These are phyloP conservation scores for Neophaeococcomyces aloes DNA, from an alignment of 2,329 filamentous ascomycete species.

Conservation along the genomic window DNA sequence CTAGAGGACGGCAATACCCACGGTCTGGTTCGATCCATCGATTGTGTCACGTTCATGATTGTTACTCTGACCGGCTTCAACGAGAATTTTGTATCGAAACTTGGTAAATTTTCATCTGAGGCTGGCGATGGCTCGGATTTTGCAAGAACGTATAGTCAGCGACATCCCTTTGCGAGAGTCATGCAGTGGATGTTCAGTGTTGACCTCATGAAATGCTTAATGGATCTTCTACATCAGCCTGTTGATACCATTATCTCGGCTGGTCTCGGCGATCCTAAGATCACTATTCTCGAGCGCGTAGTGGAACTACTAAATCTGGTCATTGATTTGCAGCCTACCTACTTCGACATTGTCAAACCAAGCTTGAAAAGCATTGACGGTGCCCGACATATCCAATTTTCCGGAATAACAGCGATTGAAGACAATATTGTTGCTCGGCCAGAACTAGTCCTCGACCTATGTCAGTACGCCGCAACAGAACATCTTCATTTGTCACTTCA, in stretches of 20 bases:
- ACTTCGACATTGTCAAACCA: slow-evolving; percentile 76
- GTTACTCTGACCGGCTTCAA: slow-evolving; percentile 80
- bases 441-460: slow-evolving; percentile 67
- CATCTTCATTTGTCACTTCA: slow-evolving; percentile 70
- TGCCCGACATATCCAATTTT: slow-evolving; percentile 55
- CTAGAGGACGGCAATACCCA: slow-evolving; percentile 58
- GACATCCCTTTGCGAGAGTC: slow-evolving; percentile 85
- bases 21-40: slow-evolving; percentile 53
- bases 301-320: slow-evolving; percentile 75
- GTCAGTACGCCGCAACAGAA: slow-evolving; percentile 74
- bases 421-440: slow-evolving; percentile 79
- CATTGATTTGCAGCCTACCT: slow-evolving; percentile 80
- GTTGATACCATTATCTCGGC: slow-evolving; percentile 60
- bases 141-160: slow-evolving; percentile 66
- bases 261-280: slow-evolving; percentile 65
- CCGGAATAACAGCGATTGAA: slow-evolving; percentile 78
- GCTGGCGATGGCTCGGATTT: slow-evolving; percentile 20
- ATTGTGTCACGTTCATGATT: slow-evolving; percentile 73
- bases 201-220: slow-evolving; percentile 68
- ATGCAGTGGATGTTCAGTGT: slow-evolving; percentile 99
- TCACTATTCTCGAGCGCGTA: slow-evolving; percentile 66
- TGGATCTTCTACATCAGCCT: slow-evolving; percentile 68
- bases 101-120: slow-evolving; percentile 10
- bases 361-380: slow-evolving; percentile 56
- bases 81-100: slow-evolving; percentile 61